Base-by-base conservation (phyloP, 305 asterid species). In the Fraxinus greggii region DNA sequence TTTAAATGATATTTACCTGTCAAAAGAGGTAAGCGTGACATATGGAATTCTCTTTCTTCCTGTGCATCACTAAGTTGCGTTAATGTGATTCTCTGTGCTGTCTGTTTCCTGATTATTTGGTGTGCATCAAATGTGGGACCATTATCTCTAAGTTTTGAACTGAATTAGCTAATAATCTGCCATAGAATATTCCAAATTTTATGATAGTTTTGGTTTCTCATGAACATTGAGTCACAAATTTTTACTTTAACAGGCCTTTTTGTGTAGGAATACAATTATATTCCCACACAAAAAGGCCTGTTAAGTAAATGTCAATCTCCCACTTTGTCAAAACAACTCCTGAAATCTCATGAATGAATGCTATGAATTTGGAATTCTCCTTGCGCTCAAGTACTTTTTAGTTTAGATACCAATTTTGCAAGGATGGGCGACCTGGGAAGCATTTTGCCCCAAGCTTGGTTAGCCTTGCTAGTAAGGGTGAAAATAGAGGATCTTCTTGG, bases 11-110 rank as follows among this genome's bases (percentile, higher is more conserved):
- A 61, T 59, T 83, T 83, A 56, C 77, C 85, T 85, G 80, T 89
- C 89, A 76, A 90, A 90, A 78, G 92, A 92, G 87, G 97, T 94
- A 89, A 81, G 88, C 38, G 61, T 28, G 33, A 21, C 31, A 17
- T 78, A 38, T 7, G 45, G 45, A 9, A 38, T 38, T 38, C 45
- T 38, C 45, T 38, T 1, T 38, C 45, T 38, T 48, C 48, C 56
- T 67, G 28, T 38, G 36, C n/a, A 51, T 51, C 23, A 51, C 23
- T 51, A 17, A 51, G 63, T 51, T 17, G 63, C n/a, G 63, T 51
- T n/a, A 51, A 51, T 21, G 3, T 5, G 29, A 21, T 59, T 59
- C 12, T 21, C 70, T 21, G 10, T 59, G 13, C 29, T 19, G 15
- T 7, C 70, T 19, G 7, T 59, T 7, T 59, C 31, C 24, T 59